Percentiles rank a stretch among this genome's conserved stretches.
Evolutionary conservation across 2,329 filamentous ascomycete genomes (phyloP).

Genomic region (Microcyclospora pomicola): DNA sequence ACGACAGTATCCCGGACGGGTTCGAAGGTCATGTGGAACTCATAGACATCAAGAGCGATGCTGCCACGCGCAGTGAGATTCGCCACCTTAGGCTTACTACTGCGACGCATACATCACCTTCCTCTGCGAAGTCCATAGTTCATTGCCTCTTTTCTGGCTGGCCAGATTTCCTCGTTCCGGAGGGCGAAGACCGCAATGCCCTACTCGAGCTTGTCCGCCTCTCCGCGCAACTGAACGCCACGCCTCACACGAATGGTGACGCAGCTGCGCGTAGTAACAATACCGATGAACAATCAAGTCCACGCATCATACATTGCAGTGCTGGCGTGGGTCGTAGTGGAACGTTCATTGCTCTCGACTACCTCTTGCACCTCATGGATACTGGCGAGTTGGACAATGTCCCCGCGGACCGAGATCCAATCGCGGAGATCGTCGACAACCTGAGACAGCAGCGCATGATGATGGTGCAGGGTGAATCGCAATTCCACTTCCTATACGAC

Average conservation of each 20-base stretch:
- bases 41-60: conserved; percentile 40
- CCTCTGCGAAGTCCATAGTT: conserved; percentile 53
- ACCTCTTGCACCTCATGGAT: conserved; percentile 69
- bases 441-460: conserved; percentile 78
- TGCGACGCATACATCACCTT: conserved; percentile 18
- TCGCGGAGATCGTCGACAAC: conserved; percentile 65
- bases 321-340: conserved; percentile 89
- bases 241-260: conserved; percentile 6
- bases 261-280: not conserved
- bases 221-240: conserved; percentile 43
- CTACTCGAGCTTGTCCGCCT: conserved; percentile 58
- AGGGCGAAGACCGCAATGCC: conserved; percentile 49
- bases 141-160: conserved; percentile 78
- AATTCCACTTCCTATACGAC: conserved; percentile 81
- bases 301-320: conserved; percentile 59
- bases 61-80: conserved; percentile 49
- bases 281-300: conserved; percentile 35
- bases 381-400: conserved; percentile 49
- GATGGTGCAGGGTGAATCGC: conserved; percentile 85
- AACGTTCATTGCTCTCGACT: conserved; percentile 93
- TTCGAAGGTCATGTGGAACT: conserved; percentile 58
- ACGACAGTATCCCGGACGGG: conserved; percentile 22
- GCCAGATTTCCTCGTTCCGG: conserved; percentile 81
- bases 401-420: conserved; percentile 45
- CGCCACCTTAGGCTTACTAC: conserved; percentile 50